A percentile compares a stretch with the other conserved stretches of the same genome.
Evolutionary conservation across 75 land plant species (phyloP).

Genomic region (Pinus tabuliformis): DNA sequence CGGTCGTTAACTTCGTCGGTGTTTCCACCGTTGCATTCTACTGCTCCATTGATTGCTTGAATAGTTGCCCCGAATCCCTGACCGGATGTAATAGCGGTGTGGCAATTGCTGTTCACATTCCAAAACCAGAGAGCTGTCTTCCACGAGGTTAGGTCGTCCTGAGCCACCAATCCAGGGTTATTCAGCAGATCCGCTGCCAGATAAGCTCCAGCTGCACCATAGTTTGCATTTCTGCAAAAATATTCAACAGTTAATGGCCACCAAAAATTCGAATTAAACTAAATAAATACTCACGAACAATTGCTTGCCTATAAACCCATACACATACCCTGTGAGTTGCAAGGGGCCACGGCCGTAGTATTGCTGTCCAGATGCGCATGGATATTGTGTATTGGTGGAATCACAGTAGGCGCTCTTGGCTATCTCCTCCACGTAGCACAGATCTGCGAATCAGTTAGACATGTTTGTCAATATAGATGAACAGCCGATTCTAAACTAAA

Average conservation of each 20-base stretch:
- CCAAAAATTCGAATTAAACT: neutral
- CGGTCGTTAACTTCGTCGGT: constrained; percentile 12
- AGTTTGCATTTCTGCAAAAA: neutral
- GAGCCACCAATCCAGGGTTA: neutral
- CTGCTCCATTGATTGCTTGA: constrained; percentile 21
- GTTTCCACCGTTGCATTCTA: constrained; percentile 27
- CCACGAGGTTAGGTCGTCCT: neutral
- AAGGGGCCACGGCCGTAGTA: no score
- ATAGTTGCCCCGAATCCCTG: constrained; percentile 43
- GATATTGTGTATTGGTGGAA: no score
- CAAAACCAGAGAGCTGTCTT: constrained; percentile 6
- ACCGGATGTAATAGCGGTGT: constrained; percentile 11
- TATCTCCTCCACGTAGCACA: no score
- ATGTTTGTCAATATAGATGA: no score
- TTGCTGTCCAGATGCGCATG: no score
- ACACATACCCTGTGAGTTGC: no score
- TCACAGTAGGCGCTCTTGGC: no score
- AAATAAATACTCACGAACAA: neutral
- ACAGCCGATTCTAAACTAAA: neutral
- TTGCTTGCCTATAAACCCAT: no score
- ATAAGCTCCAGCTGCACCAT: neutral
- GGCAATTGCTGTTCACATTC: neutral
- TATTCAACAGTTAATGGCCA: neutral
- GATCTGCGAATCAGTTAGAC: no score
- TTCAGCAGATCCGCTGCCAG: neutral